Conservation (phyloP, 2,329 filamentous ascomycete genomes). For the Neoarthrinium moseri region DNA sequence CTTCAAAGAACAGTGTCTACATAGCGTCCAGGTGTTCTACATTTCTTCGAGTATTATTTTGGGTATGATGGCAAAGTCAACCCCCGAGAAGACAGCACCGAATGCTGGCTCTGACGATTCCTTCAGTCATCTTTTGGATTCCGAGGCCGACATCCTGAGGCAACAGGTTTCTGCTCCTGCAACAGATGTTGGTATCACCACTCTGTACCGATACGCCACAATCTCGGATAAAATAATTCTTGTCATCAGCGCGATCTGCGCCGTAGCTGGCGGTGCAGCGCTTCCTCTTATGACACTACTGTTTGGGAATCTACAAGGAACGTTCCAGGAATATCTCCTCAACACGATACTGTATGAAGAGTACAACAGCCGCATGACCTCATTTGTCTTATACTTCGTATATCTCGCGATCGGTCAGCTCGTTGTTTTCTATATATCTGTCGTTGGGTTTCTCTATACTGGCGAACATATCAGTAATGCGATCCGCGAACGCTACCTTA, state of each 20-base stretch:
- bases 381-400: constrained; percentile 15
- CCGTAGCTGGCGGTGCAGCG: background rate
- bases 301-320: background rate
- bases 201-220: too few species aligned
- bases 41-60: too few species aligned
- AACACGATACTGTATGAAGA: too few species aligned
- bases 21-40: too few species aligned
- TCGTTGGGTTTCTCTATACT: constrained; percentile 17
- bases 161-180: too few species aligned
- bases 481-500: constrained; percentile 19
- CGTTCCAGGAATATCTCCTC: background rate
- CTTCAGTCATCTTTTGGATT: too few species aligned
- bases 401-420: constrained; percentile 18
- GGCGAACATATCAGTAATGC: constrained; percentile 18
- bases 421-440: constrained; percentile 15
- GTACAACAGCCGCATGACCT: background rate
- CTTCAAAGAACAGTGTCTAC: too few species aligned
- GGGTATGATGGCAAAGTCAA: too few species aligned
- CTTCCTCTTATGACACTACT: background rate
- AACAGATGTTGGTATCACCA: too few species aligned
- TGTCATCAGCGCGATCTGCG: background rate
- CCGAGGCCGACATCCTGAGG: too few species aligned
- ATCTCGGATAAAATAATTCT: background rate
- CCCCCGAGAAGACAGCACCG: too few species aligned
- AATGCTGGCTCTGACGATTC: too few species aligned